Percentiles rank a stretch among this genome's conserved stretches.
These are phyloP conservation scores for Mortierella claussenii DNA, from an alignment of 192 early-diverging fungal genomes.

Conservation along the genomic window DNA sequence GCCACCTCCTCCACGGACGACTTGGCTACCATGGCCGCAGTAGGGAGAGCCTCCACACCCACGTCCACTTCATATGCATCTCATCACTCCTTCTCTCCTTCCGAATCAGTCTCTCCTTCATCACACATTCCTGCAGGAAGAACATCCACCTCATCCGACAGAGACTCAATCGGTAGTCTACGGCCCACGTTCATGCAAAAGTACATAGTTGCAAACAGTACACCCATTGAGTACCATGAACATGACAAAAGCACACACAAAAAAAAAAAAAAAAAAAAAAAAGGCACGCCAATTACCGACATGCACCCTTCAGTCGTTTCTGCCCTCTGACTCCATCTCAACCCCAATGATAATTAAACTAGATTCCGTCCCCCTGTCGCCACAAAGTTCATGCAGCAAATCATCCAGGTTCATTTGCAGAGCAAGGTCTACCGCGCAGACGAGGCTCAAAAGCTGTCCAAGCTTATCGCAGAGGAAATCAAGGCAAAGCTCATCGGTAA, in stretches of 20 bases:
- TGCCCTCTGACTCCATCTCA: too few species aligned
- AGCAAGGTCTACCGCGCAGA: constrained; percentile 32
- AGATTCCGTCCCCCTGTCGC: constrained; percentile 46
- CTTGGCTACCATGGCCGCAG: neutral
- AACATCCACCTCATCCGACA: constrained; percentile 32
- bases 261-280: neutral
- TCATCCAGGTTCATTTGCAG: constrained; percentile 34
- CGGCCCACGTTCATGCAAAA: constrained; percentile 52
- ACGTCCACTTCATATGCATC: neutral
- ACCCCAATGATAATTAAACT: neutral
- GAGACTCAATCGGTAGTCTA: constrained; percentile 37
- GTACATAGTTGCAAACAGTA: constrained; percentile 5
- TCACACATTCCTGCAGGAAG: constrained; percentile 6
- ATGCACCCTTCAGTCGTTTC: too few species aligned
- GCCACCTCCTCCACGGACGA: constrained; percentile 8
- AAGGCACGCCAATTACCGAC: too few species aligned
- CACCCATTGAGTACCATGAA: neutral
- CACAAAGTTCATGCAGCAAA: constrained; percentile 50
- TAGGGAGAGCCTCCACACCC: too few species aligned
- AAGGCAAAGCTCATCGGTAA: constrained; percentile 47
- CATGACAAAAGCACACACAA: neutral
- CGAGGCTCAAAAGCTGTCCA: constrained; percentile 29
- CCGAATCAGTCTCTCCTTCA: neutral
- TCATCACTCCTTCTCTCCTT: neutral
- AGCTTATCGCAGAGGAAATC: constrained; percentile 42